Evolutionary conservation across 305 asterid genomes (phyloP).

Genomic region (Nicotiana rustica): DNA sequence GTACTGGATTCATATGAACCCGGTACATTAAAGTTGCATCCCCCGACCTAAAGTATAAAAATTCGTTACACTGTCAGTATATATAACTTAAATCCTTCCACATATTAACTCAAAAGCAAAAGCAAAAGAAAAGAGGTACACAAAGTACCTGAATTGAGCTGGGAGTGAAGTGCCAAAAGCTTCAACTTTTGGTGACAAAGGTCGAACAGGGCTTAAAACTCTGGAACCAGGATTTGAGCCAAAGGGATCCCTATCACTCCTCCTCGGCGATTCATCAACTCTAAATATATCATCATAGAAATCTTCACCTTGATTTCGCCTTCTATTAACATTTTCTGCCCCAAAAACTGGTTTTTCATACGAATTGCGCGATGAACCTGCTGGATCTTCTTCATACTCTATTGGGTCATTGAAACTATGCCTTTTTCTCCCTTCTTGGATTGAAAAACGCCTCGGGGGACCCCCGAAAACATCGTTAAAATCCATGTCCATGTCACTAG

Average conservation of each 20-base stretch:
- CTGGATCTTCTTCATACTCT: conserved; percentile 53
- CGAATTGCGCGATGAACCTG: conserved; percentile 34
- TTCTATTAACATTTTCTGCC: conserved; percentile 53
- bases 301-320: conserved; percentile 55
- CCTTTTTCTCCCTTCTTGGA: conserved; percentile 60
- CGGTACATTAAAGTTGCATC: too few species aligned
- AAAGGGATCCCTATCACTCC: conserved; percentile 45
- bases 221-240: conserved; percentile 64
- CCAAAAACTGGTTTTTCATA: conserved; percentile 81
- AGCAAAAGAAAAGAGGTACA: background rate
- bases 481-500: conserved; percentile 54
- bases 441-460: conserved; percentile 83
- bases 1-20: too few species aligned
- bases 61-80: too few species aligned
- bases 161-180: conserved; percentile 62
- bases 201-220: conserved; percentile 64
- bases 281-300: conserved; percentile 82
- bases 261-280: conserved; percentile 61
- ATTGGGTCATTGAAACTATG: conserved; percentile 58
- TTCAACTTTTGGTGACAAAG: conserved; percentile 57
- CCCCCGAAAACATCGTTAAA: conserved; percentile 92
- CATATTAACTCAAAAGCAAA: background rate
- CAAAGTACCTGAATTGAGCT: conserved; percentile 64
- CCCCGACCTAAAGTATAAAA: too few species aligned
- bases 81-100: too few species aligned